A percentile compares a stretch with the other conserved stretches of the same genome.
These are phyloP conservation scores for Clarireedia hainanense DNA, from an alignment of 2,329 filamentous ascomycete species.

Conservation along the genomic window DNA sequence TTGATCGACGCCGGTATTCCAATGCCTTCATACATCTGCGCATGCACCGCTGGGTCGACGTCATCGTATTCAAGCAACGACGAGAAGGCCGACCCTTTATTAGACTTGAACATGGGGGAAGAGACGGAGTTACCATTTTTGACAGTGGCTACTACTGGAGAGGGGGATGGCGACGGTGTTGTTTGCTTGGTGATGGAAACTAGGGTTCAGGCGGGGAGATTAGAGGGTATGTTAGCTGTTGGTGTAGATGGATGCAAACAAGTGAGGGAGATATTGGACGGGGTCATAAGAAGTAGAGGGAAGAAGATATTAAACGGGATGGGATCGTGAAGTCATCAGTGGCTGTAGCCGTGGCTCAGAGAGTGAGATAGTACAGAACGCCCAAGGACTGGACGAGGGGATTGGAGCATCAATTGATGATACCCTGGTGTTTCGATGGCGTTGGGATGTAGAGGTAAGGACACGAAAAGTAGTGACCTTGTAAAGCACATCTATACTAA, in stretches of 20 bases:
- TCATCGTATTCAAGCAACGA: constrained; percentile 57
- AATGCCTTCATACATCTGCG: constrained; percentile 85
- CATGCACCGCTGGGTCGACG: constrained; percentile 79
- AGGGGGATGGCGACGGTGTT: constrained; percentile 57
- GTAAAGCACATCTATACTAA: neutral
- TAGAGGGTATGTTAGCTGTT: constrained; percentile 90
- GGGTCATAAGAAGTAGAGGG: constrained; percentile 66
- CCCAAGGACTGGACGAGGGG: neutral
- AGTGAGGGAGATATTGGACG: constrained; percentile 72
- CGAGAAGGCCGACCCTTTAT: constrained; percentile 64
- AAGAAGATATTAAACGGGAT: constrained; percentile 50
- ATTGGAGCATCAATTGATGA: constrained; percentile 8
- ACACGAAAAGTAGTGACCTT: neutral
- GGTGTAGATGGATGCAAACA: constrained; percentile 88
- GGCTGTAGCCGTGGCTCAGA: too few relatives aligned
- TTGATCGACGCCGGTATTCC: constrained; percentile 92
- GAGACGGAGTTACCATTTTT: constrained; percentile 84
- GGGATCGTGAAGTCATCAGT: neutral
- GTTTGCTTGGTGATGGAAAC: constrained; percentile 80
- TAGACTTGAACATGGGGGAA: constrained; percentile 73
- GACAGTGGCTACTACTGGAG: constrained; percentile 73
- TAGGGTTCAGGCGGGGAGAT: constrained; percentile 67
- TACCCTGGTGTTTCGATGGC: constrained; percentile 12
- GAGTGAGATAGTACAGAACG: neutral
- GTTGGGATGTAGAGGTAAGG: neutral